Base-by-base conservation (phyloP, 139 green algal genomes). In the Tetraselmis striata region DNA sequence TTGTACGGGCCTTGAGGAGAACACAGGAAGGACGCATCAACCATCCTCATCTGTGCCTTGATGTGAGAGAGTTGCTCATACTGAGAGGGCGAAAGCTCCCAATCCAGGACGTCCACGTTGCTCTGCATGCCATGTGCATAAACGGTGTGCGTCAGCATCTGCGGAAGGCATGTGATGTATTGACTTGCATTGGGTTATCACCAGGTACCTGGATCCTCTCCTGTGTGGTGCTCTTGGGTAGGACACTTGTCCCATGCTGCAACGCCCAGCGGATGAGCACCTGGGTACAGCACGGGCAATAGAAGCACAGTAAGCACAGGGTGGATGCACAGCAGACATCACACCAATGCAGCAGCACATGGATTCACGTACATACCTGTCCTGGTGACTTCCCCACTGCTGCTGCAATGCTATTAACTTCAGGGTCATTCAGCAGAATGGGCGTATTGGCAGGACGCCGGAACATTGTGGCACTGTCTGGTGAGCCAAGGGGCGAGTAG, bases 231-330 rank as follows among this genome's bases (percentile, higher is more conserved):
- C 79, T 92, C 88, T 99, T 99, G 32, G 96, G 93, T 84, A 99
- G 93, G 75, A 97, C 90, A 28, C 85, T 93, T n/a, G 90, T 96
- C 76, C 94, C 94, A 27, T 91, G 90, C 88, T 98, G 92, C n/a
- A 98, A 23, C 28, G 84, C 93, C 95, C 95, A 98, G 0, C 94
- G 91, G 31, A 98, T 89, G 23, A 98, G 81, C 22, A 98, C 86
- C 91, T 98, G 92, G 28, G 81, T 0, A 30, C 77, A 85, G 23
- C 22, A 32, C 23, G 1, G n/a, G n/a, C n/a, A n/a, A 79, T 45
- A 23, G 22, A 79, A 82, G n/a, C 23, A 80, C 26, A 82, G 28
- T 24, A 77, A 82, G 11, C 1, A 80, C 29, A 31, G 28, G 28
- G 2, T n/a, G 28, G 31, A n/a, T n/a, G n/a, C n/a, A n/a, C n/a